Evolutionary conservation across 2,329 filamentous ascomycete genomes (phyloP), one percentile per base, ranked within the genome.

Genomic region (Diaporthe eres): DNA sequence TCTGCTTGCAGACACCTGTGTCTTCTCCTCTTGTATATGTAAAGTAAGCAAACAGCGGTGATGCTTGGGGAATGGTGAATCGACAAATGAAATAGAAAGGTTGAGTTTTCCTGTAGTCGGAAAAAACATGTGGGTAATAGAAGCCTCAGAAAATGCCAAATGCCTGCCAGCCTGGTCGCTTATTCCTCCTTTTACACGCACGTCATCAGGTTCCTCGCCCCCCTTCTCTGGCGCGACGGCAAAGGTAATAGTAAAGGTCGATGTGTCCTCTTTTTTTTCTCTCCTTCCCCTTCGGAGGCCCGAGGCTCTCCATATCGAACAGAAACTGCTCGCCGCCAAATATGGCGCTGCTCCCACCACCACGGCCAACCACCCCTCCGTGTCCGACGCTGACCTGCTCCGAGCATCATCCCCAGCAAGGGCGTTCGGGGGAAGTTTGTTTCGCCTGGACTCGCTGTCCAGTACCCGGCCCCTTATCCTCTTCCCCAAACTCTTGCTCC

Each of bases 1-100:
- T 77, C 75, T 80, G 79, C 80, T 81, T 79, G 80, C 81, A 80
- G 80, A 81, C 78, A 78, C 42, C 55, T 37, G 31, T 74, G 25
- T 57, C 63, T 74, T 47, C 42, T 61, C 49, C 60, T 73, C 63
- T 76, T 76, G 79, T 80, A 79, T 82, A 81, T 83, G 79, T 82
- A 82, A 82, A 82, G 72, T 63, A 75, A 75, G 72, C 75, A 74
- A 75, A 75, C 58, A 61, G 51, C 65, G 74, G 75, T 63, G 60
- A 74, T 72, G 72, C 42, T 74, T 39, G 63, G 72, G 65, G 73
- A 71, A 51, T 63, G 75, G 58, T 68, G 58, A 70, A 67, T 65
- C 37, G 75, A 77, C 75, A 77, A 77, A 77, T 61, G 79, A 81
- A 76, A 78, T 65, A 78, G 78, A 77, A 78, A 76, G 53, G 42